phyloP scores from a whole-genome alignment of 202 grass and related monocot genomes.

The Dendrocalamus latiflorus region DNA sequence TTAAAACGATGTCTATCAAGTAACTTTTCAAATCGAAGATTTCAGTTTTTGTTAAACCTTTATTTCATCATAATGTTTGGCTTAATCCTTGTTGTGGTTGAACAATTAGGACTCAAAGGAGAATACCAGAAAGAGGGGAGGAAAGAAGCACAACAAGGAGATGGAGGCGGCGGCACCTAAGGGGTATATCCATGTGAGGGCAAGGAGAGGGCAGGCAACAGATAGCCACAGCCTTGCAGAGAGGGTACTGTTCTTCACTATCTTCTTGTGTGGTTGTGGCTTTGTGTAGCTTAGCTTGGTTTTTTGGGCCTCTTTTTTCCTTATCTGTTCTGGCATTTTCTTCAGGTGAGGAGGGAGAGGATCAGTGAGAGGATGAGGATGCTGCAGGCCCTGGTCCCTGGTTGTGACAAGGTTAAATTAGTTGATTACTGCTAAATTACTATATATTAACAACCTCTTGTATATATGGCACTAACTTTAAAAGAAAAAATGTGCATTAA shows the following conservation, averaged over 20 bases:
- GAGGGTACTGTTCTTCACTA: constrained; percentile 35
- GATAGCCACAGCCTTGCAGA: constrained; percentile 73
- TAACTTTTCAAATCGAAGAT: not conserved
- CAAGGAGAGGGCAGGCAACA: constrained; percentile 80
- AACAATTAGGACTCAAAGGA: constrained; percentile 52
- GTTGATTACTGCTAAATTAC: not conserved
- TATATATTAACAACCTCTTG: not conserved
- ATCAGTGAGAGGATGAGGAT: constrained; percentile 93
- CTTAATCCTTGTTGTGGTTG: constrained; percentile 16
- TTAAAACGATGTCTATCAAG: not conserved
- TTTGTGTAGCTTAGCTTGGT: not conserved
- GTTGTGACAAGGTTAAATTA: constrained; percentile 74
- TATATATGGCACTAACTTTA: not conserved
- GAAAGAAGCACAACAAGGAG: constrained; percentile 34
- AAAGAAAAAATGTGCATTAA: not conserved
- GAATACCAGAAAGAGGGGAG: constrained; percentile 41
- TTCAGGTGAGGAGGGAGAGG: constrained; percentile 86
- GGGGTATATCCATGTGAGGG: constrained; percentile 90
- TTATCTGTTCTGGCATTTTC: constrained; percentile 27
- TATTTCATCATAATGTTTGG: not conserved
- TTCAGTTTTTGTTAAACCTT: not conserved
- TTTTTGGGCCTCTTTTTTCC: constrained; percentile 19
- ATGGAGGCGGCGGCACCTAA: constrained; percentile 38
- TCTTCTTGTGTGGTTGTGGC: not conserved
- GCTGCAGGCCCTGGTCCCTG: constrained; percentile 79